Evolutionary conservation across 2,329 filamentous ascomycete species (phyloP).

Genomic region (Trichoderma aggressivum): DNA sequence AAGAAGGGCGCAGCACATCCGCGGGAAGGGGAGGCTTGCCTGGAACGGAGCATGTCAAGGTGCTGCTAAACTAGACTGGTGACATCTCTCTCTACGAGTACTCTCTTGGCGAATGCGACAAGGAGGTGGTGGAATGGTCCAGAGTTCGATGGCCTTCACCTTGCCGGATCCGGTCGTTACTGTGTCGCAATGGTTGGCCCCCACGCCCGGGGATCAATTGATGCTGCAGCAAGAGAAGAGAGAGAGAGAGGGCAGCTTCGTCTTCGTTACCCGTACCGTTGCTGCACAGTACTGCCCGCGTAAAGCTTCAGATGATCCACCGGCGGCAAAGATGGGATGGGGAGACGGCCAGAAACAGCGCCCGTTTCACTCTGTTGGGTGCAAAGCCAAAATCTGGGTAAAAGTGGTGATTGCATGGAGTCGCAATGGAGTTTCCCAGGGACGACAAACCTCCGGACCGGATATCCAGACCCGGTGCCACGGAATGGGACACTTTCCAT

Average conservation of each 20-base stretch:
- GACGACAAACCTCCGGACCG: not conserved
- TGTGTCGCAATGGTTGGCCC: slow-evolving; percentile 16
- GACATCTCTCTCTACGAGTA: slow-evolving; percentile 5
- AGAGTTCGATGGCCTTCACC: slow-evolving; percentile 2
- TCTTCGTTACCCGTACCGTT: not conserved
- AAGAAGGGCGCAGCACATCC: slow-evolving; percentile 6
- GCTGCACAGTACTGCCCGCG: not conserved
- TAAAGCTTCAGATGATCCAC: slow-evolving; percentile 4
- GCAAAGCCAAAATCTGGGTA: not conserved
- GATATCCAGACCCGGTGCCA: not conserved
- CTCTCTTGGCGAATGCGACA: not conserved
- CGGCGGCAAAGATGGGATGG: slow-evolving; percentile 3
- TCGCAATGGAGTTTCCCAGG: not conserved
- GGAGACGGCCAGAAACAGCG: not conserved
- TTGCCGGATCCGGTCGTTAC: slow-evolving; percentile 7
- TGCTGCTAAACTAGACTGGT: slow-evolving; percentile 7
- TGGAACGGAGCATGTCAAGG: not conserved
- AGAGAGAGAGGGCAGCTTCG: not conserved
- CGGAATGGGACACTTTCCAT: not conserved
- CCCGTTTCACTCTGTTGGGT: not conserved
- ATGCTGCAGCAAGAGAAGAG: not conserved
- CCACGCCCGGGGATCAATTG: slow-evolving; percentile 13
- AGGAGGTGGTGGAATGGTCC: not conserved
- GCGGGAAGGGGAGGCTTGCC: not conserved
- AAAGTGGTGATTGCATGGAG: not conserved